Evolutionary conservation across 768 basidiomycete genomes (phyloP), one percentile per base, ranked within the genome.

Genomic region (Termitomyces sp.): DNA sequence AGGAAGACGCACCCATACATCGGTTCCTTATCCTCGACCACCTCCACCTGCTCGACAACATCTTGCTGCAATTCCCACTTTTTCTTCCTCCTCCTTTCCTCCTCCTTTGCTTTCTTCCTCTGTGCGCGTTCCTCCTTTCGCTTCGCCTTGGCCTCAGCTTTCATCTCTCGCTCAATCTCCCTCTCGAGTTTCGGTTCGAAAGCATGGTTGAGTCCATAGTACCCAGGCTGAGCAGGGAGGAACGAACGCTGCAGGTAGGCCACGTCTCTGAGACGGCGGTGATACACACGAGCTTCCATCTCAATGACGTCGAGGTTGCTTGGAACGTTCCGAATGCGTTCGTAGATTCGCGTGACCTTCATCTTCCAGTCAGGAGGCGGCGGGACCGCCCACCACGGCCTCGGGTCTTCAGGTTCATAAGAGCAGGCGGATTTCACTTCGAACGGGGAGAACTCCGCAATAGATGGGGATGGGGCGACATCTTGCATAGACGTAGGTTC

Each of bases 341-440:
- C 39, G 3, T 26, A 53, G 40, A 42, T 43, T n/a, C 16, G 5
- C 24, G 52, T 44, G 14, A 53, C 30, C 30, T 53, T 53, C n/a
- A 8, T 22, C 40, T 42, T 53, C 52, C 52, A 53, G 42, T 53
- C 52, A 18, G 52, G 34, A 33, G 52, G 52, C 18, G 52, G 52
- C 2, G 52, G 52, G 10, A 42, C 52, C 1, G 40, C 27, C 52
- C 52, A 43, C 52, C 52, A 53, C 7, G 52, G 52, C 34, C 36
- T 42, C 4, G 52, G 26, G 30, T 53, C 20, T 24, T 32, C 20
- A 27, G 26, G 39, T 26, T 42, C 13, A 44, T 53, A 53, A 40
- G 7, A 16, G 5, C 9, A 9, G 4, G 46, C 10, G 18, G 30
- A 18, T 48, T 27, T 48, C 24, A 27, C n/a, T 24, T 14, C 43